Conservation (phyloP, 306 rosid species). For the Argentina anserina region DNA sequence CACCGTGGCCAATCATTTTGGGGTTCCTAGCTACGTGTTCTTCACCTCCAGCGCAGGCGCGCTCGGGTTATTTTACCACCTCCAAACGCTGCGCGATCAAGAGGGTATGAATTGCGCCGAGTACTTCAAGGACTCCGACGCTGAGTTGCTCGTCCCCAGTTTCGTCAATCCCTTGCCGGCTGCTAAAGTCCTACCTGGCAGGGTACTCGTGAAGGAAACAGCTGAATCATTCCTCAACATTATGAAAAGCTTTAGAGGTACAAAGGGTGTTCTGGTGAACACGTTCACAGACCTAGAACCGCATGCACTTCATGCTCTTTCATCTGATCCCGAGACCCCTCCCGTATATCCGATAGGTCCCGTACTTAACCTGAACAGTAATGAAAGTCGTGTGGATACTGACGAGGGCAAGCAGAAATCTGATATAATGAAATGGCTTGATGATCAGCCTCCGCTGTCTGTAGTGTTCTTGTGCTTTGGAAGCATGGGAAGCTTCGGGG, state of each 20-base stretch:
- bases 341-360: conserved; percentile 28
- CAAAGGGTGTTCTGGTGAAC: conserved; percentile 26
- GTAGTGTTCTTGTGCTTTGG: conserved; percentile 61
- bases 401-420: background rate
- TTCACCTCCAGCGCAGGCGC: conserved; percentile 32
- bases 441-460: conserved; percentile 49
- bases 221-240: background rate
- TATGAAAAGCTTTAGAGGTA: conserved; percentile 5
- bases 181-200: background rate
- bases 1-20: conserved; percentile 48
- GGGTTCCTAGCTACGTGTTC: conserved; percentile 42
- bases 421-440: conserved; percentile 48
- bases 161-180: conserved; percentile 21
- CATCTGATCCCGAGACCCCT: background rate
- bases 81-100: conserved; percentile 28
- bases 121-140: background rate
- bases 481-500: conserved; percentile 34
- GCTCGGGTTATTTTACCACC: conserved; percentile 32
- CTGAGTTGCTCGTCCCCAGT: conserved; percentile 18
- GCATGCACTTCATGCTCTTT: background rate
- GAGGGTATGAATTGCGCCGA: background rate
- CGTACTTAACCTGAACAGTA: background rate
- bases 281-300: conserved; percentile 20
- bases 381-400: background rate
- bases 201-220: background rate